A percentile compares a stretch with the other conserved stretches of the same genome.
Evolutionary conservation across 2,329 filamentous ascomycete species (phyloP).

Genomic region (Parafenestella ontariensis): DNA sequence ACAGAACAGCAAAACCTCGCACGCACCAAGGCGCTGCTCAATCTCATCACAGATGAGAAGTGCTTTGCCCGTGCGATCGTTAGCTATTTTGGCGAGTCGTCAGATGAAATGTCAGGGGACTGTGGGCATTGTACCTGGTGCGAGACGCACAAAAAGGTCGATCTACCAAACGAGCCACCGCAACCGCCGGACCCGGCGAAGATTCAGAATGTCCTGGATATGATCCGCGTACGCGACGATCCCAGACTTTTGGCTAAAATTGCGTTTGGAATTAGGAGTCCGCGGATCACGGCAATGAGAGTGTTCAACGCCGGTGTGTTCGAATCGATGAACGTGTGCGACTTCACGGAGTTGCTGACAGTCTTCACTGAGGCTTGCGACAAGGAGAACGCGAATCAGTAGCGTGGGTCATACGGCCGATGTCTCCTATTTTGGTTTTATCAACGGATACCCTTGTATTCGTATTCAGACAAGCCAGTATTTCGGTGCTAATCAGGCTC

Average conservation of each 20-base stretch:
- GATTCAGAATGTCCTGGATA: constrained; percentile 55
- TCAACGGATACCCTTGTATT: too few species aligned
- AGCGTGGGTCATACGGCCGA: too few species aligned
- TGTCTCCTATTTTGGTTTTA: too few species aligned
- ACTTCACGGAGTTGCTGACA: constrained; percentile 53
- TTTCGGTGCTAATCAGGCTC: too few species aligned
- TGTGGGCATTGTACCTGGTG: constrained; percentile 66
- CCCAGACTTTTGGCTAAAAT: constrained; percentile 65
- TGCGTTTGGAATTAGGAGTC: constrained; percentile 69
- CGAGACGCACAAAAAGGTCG: constrained; percentile 40
- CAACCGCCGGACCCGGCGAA: constrained; percentile 49
- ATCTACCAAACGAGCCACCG: constrained; percentile 50
- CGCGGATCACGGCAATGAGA: constrained; percentile 59
- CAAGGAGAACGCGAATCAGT: not conserved
- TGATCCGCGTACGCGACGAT: constrained; percentile 61
- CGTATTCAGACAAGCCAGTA: too few species aligned
- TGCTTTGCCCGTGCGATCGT: constrained; percentile 64
- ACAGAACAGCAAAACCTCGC: constrained; percentile 63
- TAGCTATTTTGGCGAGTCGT: constrained; percentile 64
- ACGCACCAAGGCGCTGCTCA: constrained; percentile 59
- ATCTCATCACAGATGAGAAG: constrained; percentile 59
- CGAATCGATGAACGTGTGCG: constrained; percentile 62
- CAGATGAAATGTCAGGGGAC: constrained; percentile 46
- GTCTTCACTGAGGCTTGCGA: constrained; percentile 22
- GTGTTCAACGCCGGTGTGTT: constrained; percentile 57